Evolutionary conservation across 177 flowering plant species (phyloP).

Genomic region (Vitis hybrid): DNA sequence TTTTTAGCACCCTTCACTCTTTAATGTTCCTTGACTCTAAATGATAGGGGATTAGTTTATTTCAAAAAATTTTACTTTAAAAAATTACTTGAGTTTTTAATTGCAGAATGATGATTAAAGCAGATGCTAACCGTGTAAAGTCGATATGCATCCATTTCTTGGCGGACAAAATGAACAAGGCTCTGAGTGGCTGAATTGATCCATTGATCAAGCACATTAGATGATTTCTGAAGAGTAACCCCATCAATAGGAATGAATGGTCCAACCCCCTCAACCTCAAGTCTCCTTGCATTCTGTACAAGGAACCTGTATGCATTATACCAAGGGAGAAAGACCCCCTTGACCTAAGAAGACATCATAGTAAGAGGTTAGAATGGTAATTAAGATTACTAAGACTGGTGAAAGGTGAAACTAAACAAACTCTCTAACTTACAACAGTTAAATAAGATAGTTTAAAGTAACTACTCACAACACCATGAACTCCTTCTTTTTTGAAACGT

Average conservation of each 20-base stretch:
- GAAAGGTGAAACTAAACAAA: neutral
- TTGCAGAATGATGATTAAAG: neutral
- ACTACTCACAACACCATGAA: slow-evolving; percentile 78
- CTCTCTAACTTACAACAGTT: neutral
- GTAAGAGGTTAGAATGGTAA: slow-evolving; percentile 1
- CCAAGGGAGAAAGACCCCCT: slow-evolving; percentile 98
- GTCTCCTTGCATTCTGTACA: slow-evolving; percentile 93
- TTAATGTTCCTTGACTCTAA: too few species aligned
- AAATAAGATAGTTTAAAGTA: neutral
- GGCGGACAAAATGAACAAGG: slow-evolving; percentile 86
- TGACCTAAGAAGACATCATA: slow-evolving; percentile 52
- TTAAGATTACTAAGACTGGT: neutral
- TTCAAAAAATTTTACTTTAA: too few species aligned
- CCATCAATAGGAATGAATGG: slow-evolving; percentile 68
- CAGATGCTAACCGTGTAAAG: slow-evolving; percentile 71
- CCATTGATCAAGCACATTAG: slow-evolving; percentile 99
- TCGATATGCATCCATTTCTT: slow-evolving; percentile 94
- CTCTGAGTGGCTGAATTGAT: slow-evolving; percentile 95
- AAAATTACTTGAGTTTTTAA: too few species aligned
- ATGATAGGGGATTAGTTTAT: too few species aligned
- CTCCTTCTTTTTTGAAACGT: slow-evolving; percentile 92
- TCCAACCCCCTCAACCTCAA: slow-evolving; percentile 77
- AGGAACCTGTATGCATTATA: slow-evolving; percentile 98
- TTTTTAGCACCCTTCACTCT: too few species aligned
- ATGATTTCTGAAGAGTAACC: slow-evolving; percentile 55